Evolutionary conservation across 2,329 filamentous ascomycete genomes (phyloP).

Genomic region (Catunica adiposa): DNA sequence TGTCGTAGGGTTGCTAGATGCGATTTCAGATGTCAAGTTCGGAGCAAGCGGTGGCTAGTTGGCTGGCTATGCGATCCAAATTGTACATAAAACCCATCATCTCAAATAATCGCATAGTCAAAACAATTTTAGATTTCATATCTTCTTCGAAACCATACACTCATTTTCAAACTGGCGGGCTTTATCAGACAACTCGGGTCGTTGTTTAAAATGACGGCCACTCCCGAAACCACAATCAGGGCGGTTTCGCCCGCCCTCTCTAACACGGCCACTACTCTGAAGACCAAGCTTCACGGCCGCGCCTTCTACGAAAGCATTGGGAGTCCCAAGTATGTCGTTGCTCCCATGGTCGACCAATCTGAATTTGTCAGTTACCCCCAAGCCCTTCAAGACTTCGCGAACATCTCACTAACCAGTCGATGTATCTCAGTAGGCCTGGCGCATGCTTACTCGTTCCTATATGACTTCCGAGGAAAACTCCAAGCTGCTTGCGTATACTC

Average conservation of each 20-base stretch:
- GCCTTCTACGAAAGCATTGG: slow-evolving; percentile 93
- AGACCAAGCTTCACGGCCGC: slow-evolving; percentile 56
- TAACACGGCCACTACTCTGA: slow-evolving; percentile 17
- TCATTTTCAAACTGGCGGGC: slow-evolving; percentile 9
- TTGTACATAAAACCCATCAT: background rate
- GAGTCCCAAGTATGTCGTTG: slow-evolving; percentile 75
- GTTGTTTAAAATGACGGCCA: slow-evolving; percentile 9
- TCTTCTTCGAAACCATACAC: background rate
- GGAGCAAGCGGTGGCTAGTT: background rate
- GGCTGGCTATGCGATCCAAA: background rate
- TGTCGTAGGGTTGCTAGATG: background rate
- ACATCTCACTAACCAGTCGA: background rate
- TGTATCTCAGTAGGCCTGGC: slow-evolving; percentile 56
- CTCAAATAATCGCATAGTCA: too few relatives aligned
- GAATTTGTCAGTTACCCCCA: slow-evolving; percentile 55
- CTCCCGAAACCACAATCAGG: background rate
- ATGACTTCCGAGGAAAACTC: slow-evolving; percentile 48
- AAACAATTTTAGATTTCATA: background rate
- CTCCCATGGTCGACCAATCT: slow-evolving; percentile 96
- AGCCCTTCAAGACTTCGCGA: background rate
- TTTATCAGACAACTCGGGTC: slow-evolving; percentile 1
- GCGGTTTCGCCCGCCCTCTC: background rate
- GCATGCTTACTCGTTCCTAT: slow-evolving; percentile 88
- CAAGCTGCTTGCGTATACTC: slow-evolving; percentile 70
- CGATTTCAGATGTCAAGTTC: background rate